Base-by-base conservation (phyloP, 345 rosid species). In the Brassica rapa region DNA sequence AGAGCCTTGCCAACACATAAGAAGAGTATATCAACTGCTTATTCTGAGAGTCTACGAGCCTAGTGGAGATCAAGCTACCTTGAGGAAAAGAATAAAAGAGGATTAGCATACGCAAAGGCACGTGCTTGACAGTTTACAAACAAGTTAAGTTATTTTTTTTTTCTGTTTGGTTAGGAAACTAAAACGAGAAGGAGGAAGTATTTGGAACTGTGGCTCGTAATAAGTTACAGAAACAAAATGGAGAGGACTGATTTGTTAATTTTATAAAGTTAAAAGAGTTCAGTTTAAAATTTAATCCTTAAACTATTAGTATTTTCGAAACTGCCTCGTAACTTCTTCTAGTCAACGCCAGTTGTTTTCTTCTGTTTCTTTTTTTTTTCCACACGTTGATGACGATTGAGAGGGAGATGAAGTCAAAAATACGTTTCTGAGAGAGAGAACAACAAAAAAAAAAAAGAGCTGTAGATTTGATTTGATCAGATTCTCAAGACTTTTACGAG, bases 11-110 rank as follows among this genome's bases (percentile, higher is more conserved):
- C 15, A 74, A 57, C 41, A 70, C 35, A 77, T 46, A 27, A 33
- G 43, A 32, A 29, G 64, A 75, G 37, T 68, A 53, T 37, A 73
- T 61, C 27, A 10, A 78, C 39, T 68, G 66, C 62, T 27, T 19
- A 57, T 71, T 61, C 21, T 11, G 43, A 46, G 43, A 78, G 55
- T 66, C 55, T 46, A 5, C 7, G 7, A 72, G 70, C 25, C 25
- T 24, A 24, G 25, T 24, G 25, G 25, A 32, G 72, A 66, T 60
- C 51, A 33, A 73, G 73, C 53, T 64, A 94, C 98, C 98, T 94
- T 94, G 79, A 19, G 21, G 21, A 19, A 19, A 19, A 0, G 21
- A 19, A 19, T 19, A 19, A 19, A 19, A 19, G 21, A 19, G 21
- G 21, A 19, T 19, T 19, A 19, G 21, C 21, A 19, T 19, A 19